Percentiles rank a stretch among this genome's conserved stretches.
These are phyloP conservation scores for Candida quercuum DNA, from an alignment of 805 yeast species.

Conservation along the genomic window DNA sequence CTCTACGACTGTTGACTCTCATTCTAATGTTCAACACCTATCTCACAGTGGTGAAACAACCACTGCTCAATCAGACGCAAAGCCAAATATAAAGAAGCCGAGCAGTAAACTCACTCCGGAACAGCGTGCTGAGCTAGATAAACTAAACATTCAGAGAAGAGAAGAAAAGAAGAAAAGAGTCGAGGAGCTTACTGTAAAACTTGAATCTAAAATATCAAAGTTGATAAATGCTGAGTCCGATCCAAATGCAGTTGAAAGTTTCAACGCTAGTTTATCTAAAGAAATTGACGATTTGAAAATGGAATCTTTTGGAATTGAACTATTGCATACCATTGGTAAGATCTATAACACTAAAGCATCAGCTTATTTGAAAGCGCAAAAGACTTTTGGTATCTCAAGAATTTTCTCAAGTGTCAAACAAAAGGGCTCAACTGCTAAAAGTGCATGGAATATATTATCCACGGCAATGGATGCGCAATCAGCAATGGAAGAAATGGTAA, in stretches of 20 bases:
- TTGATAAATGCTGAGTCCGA: slow-evolving; percentile 41
- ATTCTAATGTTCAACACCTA: no score
- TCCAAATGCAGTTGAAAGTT: slow-evolving; percentile 42
- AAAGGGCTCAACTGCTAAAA: slow-evolving; percentile 77
- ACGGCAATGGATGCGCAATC: slow-evolving; percentile 86
- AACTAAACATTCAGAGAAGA: slow-evolving; percentile 50
- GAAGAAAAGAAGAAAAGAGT: slow-evolving; percentile 44
- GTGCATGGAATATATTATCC: slow-evolving; percentile 75
- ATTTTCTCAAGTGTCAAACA: slow-evolving; percentile 77
- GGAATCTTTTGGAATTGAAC: slow-evolving; percentile 93
- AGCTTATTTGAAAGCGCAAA: slow-evolving; percentile 67
- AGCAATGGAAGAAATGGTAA: slow-evolving; percentile 67
- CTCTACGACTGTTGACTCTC: no score
- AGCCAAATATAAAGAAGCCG: no score
- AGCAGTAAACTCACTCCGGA: slow-evolving; percentile 27
- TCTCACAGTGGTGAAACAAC: no score
- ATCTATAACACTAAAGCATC: slow-evolving; percentile 72
- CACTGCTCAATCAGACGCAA: no score
- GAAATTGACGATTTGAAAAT: slow-evolving; percentile 81
- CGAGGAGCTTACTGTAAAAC: slow-evolving; percentile 42
- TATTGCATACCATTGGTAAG: slow-evolving; percentile 77
- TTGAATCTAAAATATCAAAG: slow-evolving; percentile 41
- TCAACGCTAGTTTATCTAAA: slow-evolving; percentile 42
- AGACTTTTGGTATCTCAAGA: slow-evolving; percentile 83
- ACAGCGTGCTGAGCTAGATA: slow-evolving; percentile 44